Percentiles rank a stretch among this genome's conserved stretches.
These are phyloP conservation scores for Apostasia shenzhenica DNA, from an alignment of 106 monocot genomes.

Conservation along the genomic window DNA sequence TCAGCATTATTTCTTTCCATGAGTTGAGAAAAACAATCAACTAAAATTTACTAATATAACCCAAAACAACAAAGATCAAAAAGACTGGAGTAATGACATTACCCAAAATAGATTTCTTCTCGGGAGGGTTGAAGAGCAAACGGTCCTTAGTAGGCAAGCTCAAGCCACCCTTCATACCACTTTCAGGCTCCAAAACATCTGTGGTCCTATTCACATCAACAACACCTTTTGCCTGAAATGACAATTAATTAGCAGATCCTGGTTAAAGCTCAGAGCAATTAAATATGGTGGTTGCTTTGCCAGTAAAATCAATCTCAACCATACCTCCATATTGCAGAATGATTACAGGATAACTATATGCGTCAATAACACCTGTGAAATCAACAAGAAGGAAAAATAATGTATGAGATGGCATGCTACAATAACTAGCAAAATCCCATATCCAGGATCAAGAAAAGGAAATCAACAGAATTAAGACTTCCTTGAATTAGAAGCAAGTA, in stretches of 20 bases:
- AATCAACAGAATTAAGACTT: too few species aligned
- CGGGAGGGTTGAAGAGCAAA: conserved; percentile 8
- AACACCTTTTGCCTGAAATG: conserved; percentile 5
- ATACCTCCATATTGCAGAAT: not conserved
- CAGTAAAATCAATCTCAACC: not conserved
- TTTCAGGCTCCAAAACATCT: conserved; percentile 14
- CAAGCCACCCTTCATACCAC: conserved; percentile 8
- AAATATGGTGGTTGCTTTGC: not conserved
- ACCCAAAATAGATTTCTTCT: conserved; percentile 20
- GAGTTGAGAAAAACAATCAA: not conserved
- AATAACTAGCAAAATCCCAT: too few species aligned
- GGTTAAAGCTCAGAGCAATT: not conserved
- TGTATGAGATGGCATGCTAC: too few species aligned
- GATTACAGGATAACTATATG: not conserved
- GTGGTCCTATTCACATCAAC: conserved; percentile 13
- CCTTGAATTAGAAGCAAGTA: too few species aligned
- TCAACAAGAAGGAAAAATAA: not conserved
- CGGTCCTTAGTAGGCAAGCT: conserved; percentile 8
- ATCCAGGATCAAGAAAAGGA: too few species aligned
- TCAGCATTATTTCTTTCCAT: not conserved
- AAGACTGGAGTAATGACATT: not conserved
- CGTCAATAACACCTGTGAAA: conserved; percentile 2
- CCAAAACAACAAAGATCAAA: not conserved
- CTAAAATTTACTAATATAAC: not conserved
- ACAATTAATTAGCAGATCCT: not conserved